A percentile compares a stretch with the other conserved stretches of the same genome.
Evolutionary conservation across 1,139 yeast genomes (phyloP).

Genomic region (Kodamaea fungicola): DNA sequence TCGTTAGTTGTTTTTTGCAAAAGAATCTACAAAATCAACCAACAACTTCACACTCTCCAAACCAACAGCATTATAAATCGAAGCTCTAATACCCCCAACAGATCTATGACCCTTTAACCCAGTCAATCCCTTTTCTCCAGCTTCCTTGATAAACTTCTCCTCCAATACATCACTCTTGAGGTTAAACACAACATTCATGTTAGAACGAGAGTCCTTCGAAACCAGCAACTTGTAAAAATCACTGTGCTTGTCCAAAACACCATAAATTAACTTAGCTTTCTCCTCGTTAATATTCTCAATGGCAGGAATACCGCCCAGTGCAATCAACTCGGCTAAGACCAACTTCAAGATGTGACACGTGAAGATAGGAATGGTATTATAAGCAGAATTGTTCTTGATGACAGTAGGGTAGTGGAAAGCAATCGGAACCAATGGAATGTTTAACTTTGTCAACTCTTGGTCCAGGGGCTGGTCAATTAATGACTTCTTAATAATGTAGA

Average conservation of each 20-base stretch:
- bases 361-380: conserved; percentile 93
- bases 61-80: conserved; percentile 83
- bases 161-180: conserved; percentile 62
- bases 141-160: conserved; percentile 60
- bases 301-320: conserved; percentile 51
- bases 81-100: conserved; percentile 95
- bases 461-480: conserved; percentile 68
- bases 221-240: conserved; percentile 66
- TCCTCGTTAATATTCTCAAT: conserved; percentile 57
- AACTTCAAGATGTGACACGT: conserved; percentile 81
- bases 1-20: conserved; percentile 41
- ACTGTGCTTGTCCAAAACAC: conserved; percentile 63
- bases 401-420: conserved; percentile 86
- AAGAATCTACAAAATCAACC: conserved; percentile 57
- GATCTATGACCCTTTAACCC: conserved; percentile 96
- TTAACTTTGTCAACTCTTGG: conserved; percentile 53
- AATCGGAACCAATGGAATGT: conserved; percentile 78
- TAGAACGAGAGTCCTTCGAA: conserved; percentile 59
- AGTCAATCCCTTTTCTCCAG: conserved; percentile 48
- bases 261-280: conserved; percentile 64
- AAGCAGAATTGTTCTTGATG: conserved; percentile 84
- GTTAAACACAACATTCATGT: conserved; percentile 92
- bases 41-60: conserved; percentile 60
- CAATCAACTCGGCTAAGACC: conserved; percentile 61
- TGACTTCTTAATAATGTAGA: conserved; percentile 81